phyloP scores from a whole-genome alignment of 2,329 filamentous ascomycete species.

The Nigrograna mackinnonii region DNA sequence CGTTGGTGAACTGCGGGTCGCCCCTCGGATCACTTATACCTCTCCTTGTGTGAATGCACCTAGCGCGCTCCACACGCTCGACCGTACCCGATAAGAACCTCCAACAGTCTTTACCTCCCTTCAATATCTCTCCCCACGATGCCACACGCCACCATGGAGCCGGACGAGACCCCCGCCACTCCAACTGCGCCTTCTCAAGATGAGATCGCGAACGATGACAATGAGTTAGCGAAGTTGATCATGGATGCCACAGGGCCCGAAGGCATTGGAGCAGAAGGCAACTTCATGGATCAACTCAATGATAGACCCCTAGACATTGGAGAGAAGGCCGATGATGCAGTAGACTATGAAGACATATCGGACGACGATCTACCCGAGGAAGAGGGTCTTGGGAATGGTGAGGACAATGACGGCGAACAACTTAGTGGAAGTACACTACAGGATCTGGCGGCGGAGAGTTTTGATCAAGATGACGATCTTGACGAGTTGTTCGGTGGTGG shows the following conservation, averaged over 20 bases:
- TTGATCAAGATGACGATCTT: conserved; percentile 50
- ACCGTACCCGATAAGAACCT: neutral
- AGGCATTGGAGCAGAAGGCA: conserved; percentile 11
- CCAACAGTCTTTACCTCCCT: conserved; percentile 10
- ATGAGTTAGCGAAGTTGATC: conserved; percentile 2
- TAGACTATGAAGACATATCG: conserved; percentile 88
- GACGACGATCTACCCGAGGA: conserved; percentile 89
- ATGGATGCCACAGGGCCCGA: neutral
- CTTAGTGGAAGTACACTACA: conserved; percentile 37
- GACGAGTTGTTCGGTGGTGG: conserved; percentile 71
- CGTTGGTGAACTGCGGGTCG: too few relatives aligned
- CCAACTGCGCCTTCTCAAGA: conserved; percentile 7
- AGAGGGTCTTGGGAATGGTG: conserved; percentile 41
- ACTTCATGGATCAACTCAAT: conserved; percentile 28
- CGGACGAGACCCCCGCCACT: conserved; percentile 14
- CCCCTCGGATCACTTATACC: too few relatives aligned
- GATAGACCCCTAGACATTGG: conserved; percentile 48
- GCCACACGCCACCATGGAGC: conserved; percentile 18
- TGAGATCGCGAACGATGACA: conserved; percentile 22
- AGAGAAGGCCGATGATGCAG: conserved; percentile 88
- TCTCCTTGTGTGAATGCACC: too few relatives aligned
- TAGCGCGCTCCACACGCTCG: neutral
- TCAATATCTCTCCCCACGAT: conserved; percentile 1
- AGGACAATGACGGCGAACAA: conserved; percentile 20
- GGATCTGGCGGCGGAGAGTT: conserved; percentile 18